These are phyloP conservation scores for Cladosporium oxysporum DNA, from an alignment of 2,329 filamentous ascomycete genomes.

Conservation along the genomic window DNA sequence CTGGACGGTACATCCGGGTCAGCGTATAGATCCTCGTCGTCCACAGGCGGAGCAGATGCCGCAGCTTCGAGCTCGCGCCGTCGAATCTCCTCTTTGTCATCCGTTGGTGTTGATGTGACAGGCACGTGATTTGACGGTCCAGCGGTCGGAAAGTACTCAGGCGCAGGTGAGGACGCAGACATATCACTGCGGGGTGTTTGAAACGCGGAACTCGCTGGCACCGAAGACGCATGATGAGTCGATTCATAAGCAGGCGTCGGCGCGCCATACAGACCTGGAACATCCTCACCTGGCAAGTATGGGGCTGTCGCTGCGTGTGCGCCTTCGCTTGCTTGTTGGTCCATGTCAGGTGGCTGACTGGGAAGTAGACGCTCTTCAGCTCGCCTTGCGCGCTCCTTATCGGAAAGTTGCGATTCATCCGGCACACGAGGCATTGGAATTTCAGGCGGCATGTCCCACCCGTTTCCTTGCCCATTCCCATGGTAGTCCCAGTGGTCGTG, in stretches of 20 bases:
- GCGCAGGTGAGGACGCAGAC: constrained; percentile 28
- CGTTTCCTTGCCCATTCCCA: constrained; percentile 22
- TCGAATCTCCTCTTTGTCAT: constrained; percentile 81
- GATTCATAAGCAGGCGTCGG: constrained; percentile 16
- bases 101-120: constrained; percentile 40
- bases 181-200: constrained; percentile 5
- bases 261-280: constrained; percentile 15
- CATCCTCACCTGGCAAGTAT: constrained; percentile 30
- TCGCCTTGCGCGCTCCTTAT: constrained; percentile 77
- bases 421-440: constrained; percentile 57
- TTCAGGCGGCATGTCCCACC: constrained; percentile 23
- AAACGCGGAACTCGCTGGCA: background rate
- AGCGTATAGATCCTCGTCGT: background rate
- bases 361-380: constrained; percentile 80
- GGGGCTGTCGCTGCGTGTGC: constrained; percentile 40
- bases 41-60: constrained; percentile 42
- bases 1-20: background rate
- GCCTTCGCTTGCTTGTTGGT: constrained; percentile 29
- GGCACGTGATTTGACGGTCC: constrained; percentile 13
- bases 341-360: constrained; percentile 65
- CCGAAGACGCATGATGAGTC: background rate
- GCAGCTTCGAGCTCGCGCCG: constrained; percentile 43
- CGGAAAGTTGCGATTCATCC: constrained; percentile 65
- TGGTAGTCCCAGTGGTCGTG: constrained; percentile 22
- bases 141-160: constrained; percentile 19